Conservation (phyloP, 169 alveolate genomes). For the Plasmodium reichenowi region DNA sequence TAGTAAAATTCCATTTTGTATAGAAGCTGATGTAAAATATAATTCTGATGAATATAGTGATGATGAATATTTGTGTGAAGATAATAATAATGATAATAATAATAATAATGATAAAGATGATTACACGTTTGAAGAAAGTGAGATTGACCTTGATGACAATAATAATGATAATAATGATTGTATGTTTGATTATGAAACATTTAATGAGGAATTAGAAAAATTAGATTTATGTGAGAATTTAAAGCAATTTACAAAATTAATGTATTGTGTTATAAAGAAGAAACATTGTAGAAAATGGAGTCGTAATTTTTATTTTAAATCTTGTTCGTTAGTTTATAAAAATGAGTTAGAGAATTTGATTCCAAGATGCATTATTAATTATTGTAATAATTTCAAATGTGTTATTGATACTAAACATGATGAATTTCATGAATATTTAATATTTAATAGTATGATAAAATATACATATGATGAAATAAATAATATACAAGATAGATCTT, state of each 20-base stretch:
- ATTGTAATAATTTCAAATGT: conserved; percentile 58
- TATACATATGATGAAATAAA: conserved; percentile 40
- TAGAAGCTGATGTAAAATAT: conserved; percentile 50
- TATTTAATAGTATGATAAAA: conserved; percentile 37
- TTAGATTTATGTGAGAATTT: conserved; percentile 41
- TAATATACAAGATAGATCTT: conserved; percentile 46
- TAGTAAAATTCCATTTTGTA: conserved; percentile 43
- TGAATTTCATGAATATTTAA: conserved; percentile 37
- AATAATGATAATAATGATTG: conserved; percentile 8
- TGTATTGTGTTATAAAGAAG: conserved; percentile 66
- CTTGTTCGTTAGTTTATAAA: conserved; percentile 61
- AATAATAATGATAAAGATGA: conserved; percentile 20
- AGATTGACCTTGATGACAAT: neutral
- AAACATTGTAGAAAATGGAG: conserved; percentile 64
- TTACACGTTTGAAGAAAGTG: neutral
- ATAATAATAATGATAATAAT: conserved; percentile 1
- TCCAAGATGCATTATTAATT: conserved; percentile 53
- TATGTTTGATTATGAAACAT: conserved; percentile 25
- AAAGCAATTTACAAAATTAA: conserved; percentile 53
- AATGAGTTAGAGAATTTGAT: conserved; percentile 54
- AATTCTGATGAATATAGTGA: conserved; percentile 50
- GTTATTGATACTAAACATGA: conserved; percentile 34
- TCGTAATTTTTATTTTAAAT: conserved; percentile 66
- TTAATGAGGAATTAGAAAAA: conserved; percentile 64
- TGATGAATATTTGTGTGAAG: neutral